Conservation (phyloP, 352 stramenopile genomes). For the Phytophthora litchii region DNA sequence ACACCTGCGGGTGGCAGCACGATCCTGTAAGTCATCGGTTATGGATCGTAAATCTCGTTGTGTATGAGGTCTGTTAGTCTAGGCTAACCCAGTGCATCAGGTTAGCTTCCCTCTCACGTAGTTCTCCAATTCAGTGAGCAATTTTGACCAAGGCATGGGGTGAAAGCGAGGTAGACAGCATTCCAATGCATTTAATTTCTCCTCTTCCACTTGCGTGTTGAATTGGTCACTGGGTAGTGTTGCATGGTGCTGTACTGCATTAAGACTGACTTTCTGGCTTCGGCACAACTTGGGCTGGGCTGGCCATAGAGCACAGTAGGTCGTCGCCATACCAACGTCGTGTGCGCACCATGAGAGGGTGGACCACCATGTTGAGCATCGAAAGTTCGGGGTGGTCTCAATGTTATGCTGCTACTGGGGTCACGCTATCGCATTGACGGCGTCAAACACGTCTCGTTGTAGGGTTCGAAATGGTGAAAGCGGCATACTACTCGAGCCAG, state of each 20-base stretch:
- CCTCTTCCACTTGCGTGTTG: conserved; percentile 6
- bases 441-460: conserved; percentile 7
- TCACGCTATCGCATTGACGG: conserved; percentile 4
- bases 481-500: conserved; percentile 14
- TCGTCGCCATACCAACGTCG: not conserved
- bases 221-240: not conserved
- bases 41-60: conserved; percentile 11
- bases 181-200: conserved; percentile 30
- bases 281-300: not conserved
- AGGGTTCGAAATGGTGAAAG: conserved; percentile 11
- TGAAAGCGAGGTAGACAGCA: conserved; percentile 28
- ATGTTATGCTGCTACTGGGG: not conserved
- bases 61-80: conserved; percentile 40
- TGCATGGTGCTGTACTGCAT: conserved; percentile 3
- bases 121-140: conserved; percentile 15
- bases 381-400: conserved; percentile 1
- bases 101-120: conserved; percentile 18
- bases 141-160: conserved; percentile 21
- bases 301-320: conserved; percentile 1
- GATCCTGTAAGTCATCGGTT: conserved; percentile 37
- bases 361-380: conserved; percentile 2
- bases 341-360: not conserved
- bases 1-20: conserved; percentile 49
- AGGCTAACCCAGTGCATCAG: conserved; percentile 28
- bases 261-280: conserved; percentile 16